A percentile compares a stretch with the other conserved stretches of the same genome.
Evolutionary conservation across 495 filamentous ascomycete species (phyloP).

Genomic region (Aspergillus cavernicola): DNA sequence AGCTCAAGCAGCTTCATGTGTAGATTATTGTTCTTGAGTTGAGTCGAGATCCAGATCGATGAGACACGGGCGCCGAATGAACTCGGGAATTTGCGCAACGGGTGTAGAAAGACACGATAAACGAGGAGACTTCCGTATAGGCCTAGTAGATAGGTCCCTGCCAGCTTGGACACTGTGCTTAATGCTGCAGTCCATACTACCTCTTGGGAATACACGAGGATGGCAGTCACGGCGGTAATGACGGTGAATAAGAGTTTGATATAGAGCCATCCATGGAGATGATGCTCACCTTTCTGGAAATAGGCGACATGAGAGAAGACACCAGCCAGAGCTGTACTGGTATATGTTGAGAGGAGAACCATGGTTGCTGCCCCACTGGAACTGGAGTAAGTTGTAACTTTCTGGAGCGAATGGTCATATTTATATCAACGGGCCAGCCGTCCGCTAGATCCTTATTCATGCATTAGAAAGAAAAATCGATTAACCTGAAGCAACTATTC

Average conservation of each 20-base stretch:
- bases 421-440: too few species aligned
- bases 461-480: too few species aligned
- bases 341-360: neutral
- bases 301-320: neutral
- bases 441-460: too few species aligned
- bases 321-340: neutral
- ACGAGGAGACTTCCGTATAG: constrained; percentile 1
- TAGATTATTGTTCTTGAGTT: neutral
- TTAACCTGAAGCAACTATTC: too few species aligned
- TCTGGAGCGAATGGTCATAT: too few species aligned
- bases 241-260: neutral
- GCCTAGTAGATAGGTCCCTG: neutral
- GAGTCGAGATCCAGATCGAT: constrained; percentile 24
- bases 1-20: neutral
- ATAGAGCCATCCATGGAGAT: neutral
- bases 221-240: neutral
- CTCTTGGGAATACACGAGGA: neutral
- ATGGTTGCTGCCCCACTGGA: neutral
- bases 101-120: constrained; percentile 3
- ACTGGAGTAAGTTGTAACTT: too few species aligned
- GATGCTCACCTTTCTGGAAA: neutral
- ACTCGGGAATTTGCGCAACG: constrained; percentile 3
- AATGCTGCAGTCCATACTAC: neutral
- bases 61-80: constrained; percentile 2
- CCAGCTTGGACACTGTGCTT: neutral